Evolutionary conservation across 805 yeast species (phyloP).

Genomic region (Saccharomycopsis malanga): DNA sequence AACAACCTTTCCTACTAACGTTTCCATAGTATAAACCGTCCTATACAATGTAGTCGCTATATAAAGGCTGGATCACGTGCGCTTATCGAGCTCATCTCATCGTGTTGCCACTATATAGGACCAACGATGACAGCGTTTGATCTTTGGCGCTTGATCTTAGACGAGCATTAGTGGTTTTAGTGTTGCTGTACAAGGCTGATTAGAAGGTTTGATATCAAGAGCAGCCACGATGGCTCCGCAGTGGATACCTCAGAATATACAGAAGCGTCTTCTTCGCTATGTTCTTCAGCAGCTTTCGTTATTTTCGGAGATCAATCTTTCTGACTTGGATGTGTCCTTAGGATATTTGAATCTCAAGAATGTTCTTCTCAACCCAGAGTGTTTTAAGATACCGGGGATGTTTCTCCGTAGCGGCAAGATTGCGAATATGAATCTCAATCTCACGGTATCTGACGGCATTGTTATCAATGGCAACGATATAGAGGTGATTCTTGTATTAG

Average conservation of each 20-base stretch:
- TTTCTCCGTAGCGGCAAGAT: conserved; percentile 56
- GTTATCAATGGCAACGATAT: conserved; percentile 51
- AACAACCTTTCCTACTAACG: too few species aligned
- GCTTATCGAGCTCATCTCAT: too few species aligned
- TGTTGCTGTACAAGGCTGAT: too few species aligned
- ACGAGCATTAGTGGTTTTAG: too few species aligned
- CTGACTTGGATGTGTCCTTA: conserved; percentile 73
- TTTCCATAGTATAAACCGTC: too few species aligned
- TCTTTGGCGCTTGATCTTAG: too few species aligned
- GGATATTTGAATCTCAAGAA: conserved; percentile 52
- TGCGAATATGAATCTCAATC: conserved; percentile 45
- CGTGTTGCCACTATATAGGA: too few species aligned
- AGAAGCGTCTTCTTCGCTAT: conserved; percentile 72
- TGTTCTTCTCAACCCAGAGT: conserved; percentile 66
- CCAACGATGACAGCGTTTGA: too few species aligned
- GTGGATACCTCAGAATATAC: conserved; percentile 84
- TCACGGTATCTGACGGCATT: conserved; percentile 68
- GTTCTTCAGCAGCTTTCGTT: conserved; percentile 74
- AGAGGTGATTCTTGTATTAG: conserved; percentile 33
- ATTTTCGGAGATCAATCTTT: conserved; percentile 75
- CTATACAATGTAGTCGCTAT: too few species aligned
- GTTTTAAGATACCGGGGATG: conserved; percentile 58
- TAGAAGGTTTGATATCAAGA: too few species aligned
- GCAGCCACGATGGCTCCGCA: conserved; percentile 22
- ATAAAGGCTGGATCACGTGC: too few species aligned